These are phyloP conservation scores for Agmasoma carcini DNA, from an alignment of 371 early-diverging fungal species.

Conservation along the genomic window DNA sequence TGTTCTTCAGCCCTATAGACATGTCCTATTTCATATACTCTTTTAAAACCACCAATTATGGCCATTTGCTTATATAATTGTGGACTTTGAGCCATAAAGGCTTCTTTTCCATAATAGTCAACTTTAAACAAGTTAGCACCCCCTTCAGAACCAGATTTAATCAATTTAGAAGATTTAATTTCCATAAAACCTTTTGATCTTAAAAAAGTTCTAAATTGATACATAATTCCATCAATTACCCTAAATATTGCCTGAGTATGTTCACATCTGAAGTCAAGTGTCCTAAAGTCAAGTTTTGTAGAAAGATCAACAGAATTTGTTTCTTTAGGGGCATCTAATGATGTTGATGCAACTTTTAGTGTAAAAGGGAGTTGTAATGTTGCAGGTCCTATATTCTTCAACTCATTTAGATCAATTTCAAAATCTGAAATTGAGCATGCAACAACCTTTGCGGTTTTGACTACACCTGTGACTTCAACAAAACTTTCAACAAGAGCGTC, in stretches of 20 bases:
- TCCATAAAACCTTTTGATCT: conserved; percentile 70
- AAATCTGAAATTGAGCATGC: conserved; percentile 42
- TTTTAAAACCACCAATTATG: conserved; percentile 85
- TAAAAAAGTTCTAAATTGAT: conserved; percentile 79
- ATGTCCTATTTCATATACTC: conserved; percentile 94
- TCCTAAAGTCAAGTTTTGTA: conserved; percentile 84
- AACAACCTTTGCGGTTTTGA: conserved; percentile 24
- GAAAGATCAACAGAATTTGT: conserved; percentile 61
- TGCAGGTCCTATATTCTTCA: conserved; percentile 31
- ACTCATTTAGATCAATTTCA: conserved; percentile 39
- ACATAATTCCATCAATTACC: conserved; percentile 77
- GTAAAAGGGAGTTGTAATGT: conserved; percentile 66
- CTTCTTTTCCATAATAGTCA: conserved; percentile 78
- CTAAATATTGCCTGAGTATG: conserved; percentile 93
- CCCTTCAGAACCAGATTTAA: conserved; percentile 86
- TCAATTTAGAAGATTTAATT: conserved; percentile 94
- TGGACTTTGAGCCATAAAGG: conserved; percentile 92
- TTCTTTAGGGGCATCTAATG: conserved; percentile 58
- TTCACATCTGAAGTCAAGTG: conserved; percentile 80
- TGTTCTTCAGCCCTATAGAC: conserved; percentile 98
- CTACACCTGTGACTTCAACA: conserved; percentile 37
- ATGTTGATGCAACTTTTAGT: conserved; percentile 77
- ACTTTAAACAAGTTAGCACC: conserved; percentile 94
- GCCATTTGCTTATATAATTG: conserved; percentile 99
- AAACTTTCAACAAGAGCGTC: conserved; percentile 44